A percentile compares a stretch with the other conserved stretches of the same genome.
These are phyloP conservation scores for Fusarium stilboides DNA, from an alignment of 2,329 filamentous ascomycete genomes.

Conservation along the genomic window DNA sequence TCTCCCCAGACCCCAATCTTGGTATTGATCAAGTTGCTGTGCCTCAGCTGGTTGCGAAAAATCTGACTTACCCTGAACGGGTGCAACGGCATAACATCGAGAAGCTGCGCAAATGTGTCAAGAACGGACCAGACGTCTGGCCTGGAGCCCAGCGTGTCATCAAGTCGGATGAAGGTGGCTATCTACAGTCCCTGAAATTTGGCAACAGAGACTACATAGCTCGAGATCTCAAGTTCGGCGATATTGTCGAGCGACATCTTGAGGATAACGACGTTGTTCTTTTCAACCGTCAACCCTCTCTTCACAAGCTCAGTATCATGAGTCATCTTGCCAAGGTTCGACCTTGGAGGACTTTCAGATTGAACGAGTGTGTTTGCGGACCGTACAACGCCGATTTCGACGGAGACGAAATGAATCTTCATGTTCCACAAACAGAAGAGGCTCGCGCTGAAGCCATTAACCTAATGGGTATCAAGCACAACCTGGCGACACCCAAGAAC, in stretches of 20 bases:
- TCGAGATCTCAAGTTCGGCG: conserved; percentile 82
- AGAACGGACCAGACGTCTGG: conserved; percentile 83
- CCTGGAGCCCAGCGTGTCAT: conserved; percentile 89
- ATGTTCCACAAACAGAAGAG: conserved; percentile 98
- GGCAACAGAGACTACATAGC: conserved; percentile 80
- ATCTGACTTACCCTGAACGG: conserved; percentile 93
- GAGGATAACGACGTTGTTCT: conserved; percentile 96
- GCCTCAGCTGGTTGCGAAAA: conserved; percentile 92
- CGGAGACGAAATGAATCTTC: conserved; percentile 98
- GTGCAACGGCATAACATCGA: conserved; percentile 88
- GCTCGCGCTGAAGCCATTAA: conserved; percentile 95
- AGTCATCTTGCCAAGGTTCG: conserved; percentile 94
- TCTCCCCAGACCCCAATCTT: conserved; percentile 95
- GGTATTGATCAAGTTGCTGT: conserved; percentile 95
- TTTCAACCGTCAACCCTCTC: conserved; percentile 97
- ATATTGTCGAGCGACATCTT: conserved; percentile 93
- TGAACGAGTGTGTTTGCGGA: conserved; percentile 98
- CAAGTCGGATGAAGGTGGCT: conserved; percentile 77
- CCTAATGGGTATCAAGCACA: conserved; percentile 98
- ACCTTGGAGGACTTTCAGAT: conserved; percentile 93
- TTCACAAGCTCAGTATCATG: conserved; percentile 99
- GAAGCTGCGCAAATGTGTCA: conserved; percentile 81
- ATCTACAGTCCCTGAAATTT: conserved; percentile 83
- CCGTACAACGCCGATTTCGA: conserved; percentile 99
- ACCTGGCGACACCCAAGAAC: conserved; percentile 95